These are phyloP conservation scores for Candida mattraensis DNA, from an alignment of 805 yeast genomes.

Conservation along the genomic window DNA sequence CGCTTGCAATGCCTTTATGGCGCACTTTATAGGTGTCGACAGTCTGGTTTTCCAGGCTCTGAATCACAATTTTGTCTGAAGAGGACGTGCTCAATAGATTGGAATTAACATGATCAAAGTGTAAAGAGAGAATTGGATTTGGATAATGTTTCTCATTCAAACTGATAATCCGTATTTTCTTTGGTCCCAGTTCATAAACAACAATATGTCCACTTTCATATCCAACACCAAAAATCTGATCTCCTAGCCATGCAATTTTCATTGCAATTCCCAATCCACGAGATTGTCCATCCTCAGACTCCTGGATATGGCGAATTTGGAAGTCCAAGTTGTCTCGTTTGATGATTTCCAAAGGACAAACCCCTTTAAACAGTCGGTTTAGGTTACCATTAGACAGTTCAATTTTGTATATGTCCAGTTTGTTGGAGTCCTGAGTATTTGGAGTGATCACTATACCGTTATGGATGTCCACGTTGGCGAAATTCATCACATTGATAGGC, in stretches of 20 bases:
- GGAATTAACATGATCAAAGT: constrained; percentile 26
- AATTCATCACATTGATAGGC: constrained; percentile 75
- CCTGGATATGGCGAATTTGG: constrained; percentile 13
- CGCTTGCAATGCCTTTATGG: constrained; percentile 39
- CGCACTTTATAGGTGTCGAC: constrained; percentile 21
- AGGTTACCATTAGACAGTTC: constrained; percentile 10
- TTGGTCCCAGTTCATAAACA: constrained; percentile 26
- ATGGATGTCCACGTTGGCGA: constrained; percentile 56
- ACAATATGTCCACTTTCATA: constrained; percentile 72
- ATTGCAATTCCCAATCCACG: constrained; percentile 65
- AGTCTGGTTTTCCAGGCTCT: constrained; percentile 15
- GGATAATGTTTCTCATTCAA: constrained; percentile 44
- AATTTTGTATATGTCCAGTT: constrained; percentile 59
- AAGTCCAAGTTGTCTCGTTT: constrained; percentile 26
- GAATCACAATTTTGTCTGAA: constrained; percentile 39
- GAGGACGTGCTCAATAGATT: constrained; percentile 48
- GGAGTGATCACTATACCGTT: constrained; percentile 49
- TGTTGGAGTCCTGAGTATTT: constrained; percentile 60
- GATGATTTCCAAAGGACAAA: constrained; percentile 30
- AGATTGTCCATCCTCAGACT: constrained; percentile 13
- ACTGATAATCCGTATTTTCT: constrained; percentile 18
- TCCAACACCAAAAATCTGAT: constrained; percentile 48
- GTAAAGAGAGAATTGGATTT: constrained; percentile 52
- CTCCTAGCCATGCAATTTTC: constrained; percentile 45
- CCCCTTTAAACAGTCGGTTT: constrained; percentile 36